Percentiles rank a stretch among this genome's conserved stretches.
phyloP scores from a whole-genome alignment of 345 rosid species.

The Alliaria petiolata region DNA sequence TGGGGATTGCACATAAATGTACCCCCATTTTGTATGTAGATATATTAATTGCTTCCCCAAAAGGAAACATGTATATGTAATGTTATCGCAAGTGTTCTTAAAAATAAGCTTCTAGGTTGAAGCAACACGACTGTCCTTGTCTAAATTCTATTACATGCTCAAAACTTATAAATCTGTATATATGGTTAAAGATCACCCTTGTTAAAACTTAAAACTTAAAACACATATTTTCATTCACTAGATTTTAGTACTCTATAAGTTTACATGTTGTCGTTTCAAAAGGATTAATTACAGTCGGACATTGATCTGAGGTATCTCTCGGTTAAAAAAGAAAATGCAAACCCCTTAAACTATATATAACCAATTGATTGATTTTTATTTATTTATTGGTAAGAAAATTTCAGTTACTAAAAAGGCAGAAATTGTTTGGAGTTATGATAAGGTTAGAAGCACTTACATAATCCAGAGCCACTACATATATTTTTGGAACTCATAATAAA shows the following conservation, averaged over 20 bases:
- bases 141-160: not conserved
- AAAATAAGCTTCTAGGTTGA: not conserved
- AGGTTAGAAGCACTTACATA: not conserved
- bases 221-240: no score
- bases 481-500: not conserved
- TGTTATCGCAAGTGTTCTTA: not conserved
- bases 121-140: not conserved
- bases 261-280: not conserved
- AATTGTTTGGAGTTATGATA: conserved; percentile 9
- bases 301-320: not conserved
- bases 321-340: not conserved
- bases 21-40: not conserved
- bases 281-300: not conserved
- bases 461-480: conserved; percentile 15
- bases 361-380: not conserved
- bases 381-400: not conserved
- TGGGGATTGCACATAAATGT: not conserved
- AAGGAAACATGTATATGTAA: not conserved
- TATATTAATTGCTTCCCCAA: not conserved
- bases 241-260: not conserved
- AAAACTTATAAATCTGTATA: no score
- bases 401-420: not conserved
- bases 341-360: not conserved
- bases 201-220: no score
- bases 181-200: no score